Percentiles rank a stretch among this genome's conserved stretches.
These are phyloP conservation scores for Favolaschia claudopus DNA, from an alignment of 768 basidiomycete species.

Conservation along the genomic window DNA sequence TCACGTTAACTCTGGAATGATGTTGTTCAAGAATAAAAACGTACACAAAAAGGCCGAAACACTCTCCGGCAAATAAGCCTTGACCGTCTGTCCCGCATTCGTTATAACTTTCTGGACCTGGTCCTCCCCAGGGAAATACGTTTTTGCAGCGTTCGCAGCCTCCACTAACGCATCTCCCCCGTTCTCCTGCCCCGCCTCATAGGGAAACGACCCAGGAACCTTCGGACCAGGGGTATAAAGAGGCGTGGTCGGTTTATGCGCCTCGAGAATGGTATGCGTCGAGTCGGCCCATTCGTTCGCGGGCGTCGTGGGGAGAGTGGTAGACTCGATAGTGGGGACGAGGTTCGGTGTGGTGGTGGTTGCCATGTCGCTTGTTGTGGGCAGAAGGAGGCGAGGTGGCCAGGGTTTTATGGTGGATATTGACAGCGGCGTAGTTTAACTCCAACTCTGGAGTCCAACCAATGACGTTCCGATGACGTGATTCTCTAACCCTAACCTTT, in stretches of 20 bases:
- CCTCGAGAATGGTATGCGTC: neutral
- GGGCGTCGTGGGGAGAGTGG: constrained; percentile 9
- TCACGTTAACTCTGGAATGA: neutral
- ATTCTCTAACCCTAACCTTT: no score
- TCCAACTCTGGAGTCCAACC: no score
- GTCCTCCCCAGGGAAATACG: constrained; percentile 7
- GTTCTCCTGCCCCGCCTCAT: neutral
- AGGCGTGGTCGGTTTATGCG: neutral
- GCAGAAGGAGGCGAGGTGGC: constrained; percentile 3
- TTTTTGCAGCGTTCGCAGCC: neutral
- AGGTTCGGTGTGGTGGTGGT: constrained; percentile 18
- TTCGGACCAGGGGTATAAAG: neutral
- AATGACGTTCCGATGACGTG: no score
- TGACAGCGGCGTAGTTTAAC: no score
- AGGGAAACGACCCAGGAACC: neutral
- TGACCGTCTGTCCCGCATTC: constrained; percentile 14
- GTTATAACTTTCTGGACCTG: constrained; percentile 15
- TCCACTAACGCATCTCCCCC: neutral
- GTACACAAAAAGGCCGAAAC: constrained; percentile 11
- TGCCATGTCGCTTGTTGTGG: neutral
- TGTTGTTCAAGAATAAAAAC: neutral
- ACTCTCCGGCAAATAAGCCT: constrained; percentile 2
- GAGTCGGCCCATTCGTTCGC: constrained; percentile 15
- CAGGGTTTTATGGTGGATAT: no score
- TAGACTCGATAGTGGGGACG: constrained; percentile 20